Conservation (phyloP, 495 filamentous ascomycete genomes). For the Trichocladium antarcticum region DNA sequence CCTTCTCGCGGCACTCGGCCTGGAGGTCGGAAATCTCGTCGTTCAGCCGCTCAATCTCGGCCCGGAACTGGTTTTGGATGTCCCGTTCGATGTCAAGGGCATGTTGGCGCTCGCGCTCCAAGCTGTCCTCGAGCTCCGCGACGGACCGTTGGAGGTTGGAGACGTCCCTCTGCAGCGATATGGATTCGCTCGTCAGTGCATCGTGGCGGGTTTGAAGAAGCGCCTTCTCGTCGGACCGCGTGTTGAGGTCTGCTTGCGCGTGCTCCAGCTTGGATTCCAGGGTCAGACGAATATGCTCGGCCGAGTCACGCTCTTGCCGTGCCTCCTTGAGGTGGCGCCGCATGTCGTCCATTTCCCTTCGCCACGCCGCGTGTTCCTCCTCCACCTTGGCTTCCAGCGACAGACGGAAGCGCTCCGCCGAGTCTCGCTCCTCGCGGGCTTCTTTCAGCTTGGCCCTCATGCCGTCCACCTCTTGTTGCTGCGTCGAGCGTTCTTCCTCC, state of each 20-base stretch:
- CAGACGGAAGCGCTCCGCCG: slow-evolving; percentile 30
- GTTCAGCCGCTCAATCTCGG: slow-evolving; percentile 48
- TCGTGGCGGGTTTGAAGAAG: slow-evolving; percentile 59
- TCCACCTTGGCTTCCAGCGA: slow-evolving; percentile 37
- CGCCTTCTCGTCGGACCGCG: slow-evolving; percentile 53
- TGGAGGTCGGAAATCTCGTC: slow-evolving; percentile 59
- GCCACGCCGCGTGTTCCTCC: slow-evolving; percentile 39
- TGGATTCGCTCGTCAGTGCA: slow-evolving; percentile 56
- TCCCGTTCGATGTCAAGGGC: slow-evolving; percentile 48
- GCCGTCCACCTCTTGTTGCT: slow-evolving; percentile 39
- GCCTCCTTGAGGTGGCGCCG: slow-evolving; percentile 45
- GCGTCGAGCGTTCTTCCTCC: slow-evolving; percentile 31
- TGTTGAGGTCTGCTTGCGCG: slow-evolving; percentile 46
- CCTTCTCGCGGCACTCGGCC: slow-evolving; percentile 62
- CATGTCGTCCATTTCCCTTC: slow-evolving; percentile 38
- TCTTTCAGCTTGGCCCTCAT: slow-evolving; percentile 29
- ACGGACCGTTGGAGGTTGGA: slow-evolving; percentile 43
- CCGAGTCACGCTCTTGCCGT: slow-evolving; percentile 53
- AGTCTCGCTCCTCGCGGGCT: slow-evolving; percentile 34
- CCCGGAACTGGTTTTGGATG: slow-evolving; percentile 47
- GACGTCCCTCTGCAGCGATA: slow-evolving; percentile 53
- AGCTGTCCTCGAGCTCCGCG: slow-evolving; percentile 46
- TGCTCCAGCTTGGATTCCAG: slow-evolving; percentile 50
- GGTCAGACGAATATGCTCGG: slow-evolving; percentile 48
- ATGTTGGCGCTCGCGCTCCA: slow-evolving; percentile 50